Evolutionary conservation across 768 basidiomycete genomes (phyloP).

Genomic region (Tubosaeta sp.): DNA sequence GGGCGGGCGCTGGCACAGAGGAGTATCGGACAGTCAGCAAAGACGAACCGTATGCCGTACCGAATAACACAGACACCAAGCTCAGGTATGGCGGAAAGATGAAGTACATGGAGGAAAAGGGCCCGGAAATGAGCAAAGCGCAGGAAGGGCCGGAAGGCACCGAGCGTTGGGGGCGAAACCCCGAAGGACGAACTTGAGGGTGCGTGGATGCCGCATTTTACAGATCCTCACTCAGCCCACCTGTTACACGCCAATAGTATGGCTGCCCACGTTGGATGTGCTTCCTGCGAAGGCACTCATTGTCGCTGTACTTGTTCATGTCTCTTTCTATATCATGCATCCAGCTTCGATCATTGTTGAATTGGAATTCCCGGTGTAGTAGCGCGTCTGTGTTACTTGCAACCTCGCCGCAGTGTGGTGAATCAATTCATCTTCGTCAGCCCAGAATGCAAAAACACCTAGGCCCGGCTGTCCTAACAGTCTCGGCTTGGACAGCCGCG

Average conservation of each 20-base stretch:
- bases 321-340: too few relatives aligned
- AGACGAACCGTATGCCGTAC: constrained; percentile 24
- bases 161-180: constrained; percentile 35
- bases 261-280: too few relatives aligned
- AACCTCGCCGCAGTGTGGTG: too few relatives aligned
- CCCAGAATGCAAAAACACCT: too few relatives aligned
- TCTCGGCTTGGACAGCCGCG: too few relatives aligned
- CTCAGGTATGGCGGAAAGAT: constrained; percentile 23
- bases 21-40: constrained; percentile 25
- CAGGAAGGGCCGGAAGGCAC: constrained; percentile 37
- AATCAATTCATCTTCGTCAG: too few relatives aligned
- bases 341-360: background rate
- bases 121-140: constrained; percentile 30
- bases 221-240: background rate
- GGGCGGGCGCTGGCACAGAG: constrained; percentile 34
- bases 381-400: too few relatives aligned
- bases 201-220: background rate
- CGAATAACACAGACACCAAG: constrained; percentile 2
- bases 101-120: constrained; percentile 20
- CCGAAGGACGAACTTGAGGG: constrained; percentile 18
- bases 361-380: background rate
- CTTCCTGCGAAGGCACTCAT: background rate
- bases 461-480: too few relatives aligned
- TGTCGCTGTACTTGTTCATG: background rate
- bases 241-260: background rate